Percentiles rank a stretch among this genome's conserved stretches.
These are phyloP conservation scores for Ambrosia hybrid DNA, from an alignment of 140 eudicot genomes.

Conservation along the genomic window DNA sequence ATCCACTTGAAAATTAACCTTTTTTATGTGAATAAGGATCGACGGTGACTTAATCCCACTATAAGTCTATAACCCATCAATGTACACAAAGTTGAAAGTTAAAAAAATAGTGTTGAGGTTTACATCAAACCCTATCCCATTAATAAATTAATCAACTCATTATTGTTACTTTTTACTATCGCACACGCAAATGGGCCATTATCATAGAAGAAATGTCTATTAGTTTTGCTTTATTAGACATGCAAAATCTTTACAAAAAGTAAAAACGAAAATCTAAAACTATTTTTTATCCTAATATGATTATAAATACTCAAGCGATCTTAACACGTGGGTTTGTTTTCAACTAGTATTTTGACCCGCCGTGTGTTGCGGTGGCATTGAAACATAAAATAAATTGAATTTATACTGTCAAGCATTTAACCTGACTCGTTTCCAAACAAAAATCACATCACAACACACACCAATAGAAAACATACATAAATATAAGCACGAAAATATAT, in stretches of 20 bases:
- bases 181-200: slow-evolving; percentile 6
- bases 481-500: too few species aligned
- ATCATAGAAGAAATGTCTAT: slow-evolving; percentile 6
- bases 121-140: slow-evolving; percentile 28
- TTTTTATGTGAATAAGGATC: not conserved
- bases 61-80: too few species aligned
- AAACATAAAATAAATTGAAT: too few species aligned
- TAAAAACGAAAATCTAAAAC: not conserved
- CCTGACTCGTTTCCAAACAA: too few species aligned
- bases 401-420: too few species aligned
- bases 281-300: not conserved
- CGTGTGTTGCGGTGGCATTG: too few species aligned
- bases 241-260: not conserved
- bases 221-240: not conserved
- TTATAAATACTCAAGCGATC: not conserved
- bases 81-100: slow-evolving; percentile 23
- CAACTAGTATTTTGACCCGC: too few species aligned
- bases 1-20: too few species aligned
- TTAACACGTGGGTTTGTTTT: too few species aligned
- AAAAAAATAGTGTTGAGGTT: slow-evolving; percentile 14
- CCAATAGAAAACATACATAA: too few species aligned
- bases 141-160: not conserved
- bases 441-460: too few species aligned
- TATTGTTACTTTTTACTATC: not conserved
- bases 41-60: too few species aligned